These are phyloP conservation scores for Physcomitrium patens DNA, from an alignment of 225 moss, liverwort and hornwort species.

Conservation along the genomic window DNA sequence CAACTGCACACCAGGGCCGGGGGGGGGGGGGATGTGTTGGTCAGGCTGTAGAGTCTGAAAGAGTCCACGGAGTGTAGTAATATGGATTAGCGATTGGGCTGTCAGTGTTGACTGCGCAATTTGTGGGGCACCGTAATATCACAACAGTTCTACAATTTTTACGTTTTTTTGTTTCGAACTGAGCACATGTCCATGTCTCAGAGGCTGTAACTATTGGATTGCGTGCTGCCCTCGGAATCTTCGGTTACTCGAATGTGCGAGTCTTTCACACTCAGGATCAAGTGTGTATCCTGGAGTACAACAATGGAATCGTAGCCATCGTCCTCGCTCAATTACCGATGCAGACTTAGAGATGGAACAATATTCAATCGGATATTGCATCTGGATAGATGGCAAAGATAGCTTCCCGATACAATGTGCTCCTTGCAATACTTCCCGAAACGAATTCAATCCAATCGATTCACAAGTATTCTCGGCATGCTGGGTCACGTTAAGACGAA, in stretches of 20 bases:
- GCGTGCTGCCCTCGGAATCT: background rate
- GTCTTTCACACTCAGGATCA: background rate
- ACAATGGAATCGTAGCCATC: no score
- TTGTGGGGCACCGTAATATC: slow-evolving; percentile 36
- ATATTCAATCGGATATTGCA: no score
- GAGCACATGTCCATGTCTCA: background rate
- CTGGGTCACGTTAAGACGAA: no score
- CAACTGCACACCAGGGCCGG: background rate
- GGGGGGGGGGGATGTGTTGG: no score
- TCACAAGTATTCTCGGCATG: no score
- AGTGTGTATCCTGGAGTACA: no score
- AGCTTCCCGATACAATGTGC: no score
- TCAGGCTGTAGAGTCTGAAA: slow-evolving; percentile 23
- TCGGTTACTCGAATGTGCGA: background rate
- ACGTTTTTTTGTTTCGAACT: slow-evolving; percentile 12
- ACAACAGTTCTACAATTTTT: slow-evolving; percentile 15
- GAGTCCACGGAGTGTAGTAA: slow-evolving; percentile 29
- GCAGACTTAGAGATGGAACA: no score
- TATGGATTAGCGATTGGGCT: background rate
- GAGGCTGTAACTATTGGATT: slow-evolving; percentile 6
- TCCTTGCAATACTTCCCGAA: no score
- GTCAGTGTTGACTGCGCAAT: slow-evolving; percentile 43
- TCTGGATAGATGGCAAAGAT: no score
- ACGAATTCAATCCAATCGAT: no score
- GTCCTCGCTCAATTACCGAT: no score